Evolutionary conservation across 2,329 filamentous ascomycete species (phyloP).

Genomic region (Trichoderma pleuroti): DNA sequence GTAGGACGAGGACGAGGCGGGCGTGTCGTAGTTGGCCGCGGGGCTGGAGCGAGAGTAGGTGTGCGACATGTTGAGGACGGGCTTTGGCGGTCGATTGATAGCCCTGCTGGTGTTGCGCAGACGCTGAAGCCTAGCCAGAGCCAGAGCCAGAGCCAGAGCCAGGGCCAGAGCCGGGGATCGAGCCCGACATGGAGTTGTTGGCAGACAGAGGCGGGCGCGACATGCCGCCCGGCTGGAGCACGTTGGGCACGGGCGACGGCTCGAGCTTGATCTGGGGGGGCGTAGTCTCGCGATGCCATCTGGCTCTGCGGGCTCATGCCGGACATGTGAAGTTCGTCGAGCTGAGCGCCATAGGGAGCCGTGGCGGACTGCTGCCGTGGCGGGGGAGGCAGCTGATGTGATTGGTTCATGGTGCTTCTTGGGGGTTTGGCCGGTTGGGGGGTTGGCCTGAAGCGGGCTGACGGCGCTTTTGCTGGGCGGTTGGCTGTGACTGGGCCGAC

Average conservation of each 20-base stretch:
- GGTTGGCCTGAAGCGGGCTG: slow-evolving; percentile 7
- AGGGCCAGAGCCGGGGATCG: slow-evolving; percentile 27
- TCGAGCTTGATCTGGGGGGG: slow-evolving; percentile 53
- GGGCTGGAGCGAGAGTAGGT: slow-evolving; percentile 84
- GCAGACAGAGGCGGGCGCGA: slow-evolving; percentile 37
- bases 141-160: slow-evolving; percentile 31
- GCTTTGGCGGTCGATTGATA: slow-evolving; percentile 40
- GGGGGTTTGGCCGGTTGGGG: neutral
- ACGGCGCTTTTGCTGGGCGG: neutral
- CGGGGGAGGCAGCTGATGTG: slow-evolving; percentile 36
- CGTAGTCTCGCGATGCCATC: slow-evolving; percentile 48
- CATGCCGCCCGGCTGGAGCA: slow-evolving; percentile 55
- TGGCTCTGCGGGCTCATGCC: slow-evolving; percentile 43
- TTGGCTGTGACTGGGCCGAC: neutral
- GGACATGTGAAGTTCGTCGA: slow-evolving; percentile 56
- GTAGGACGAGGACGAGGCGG: slow-evolving; percentile 54
- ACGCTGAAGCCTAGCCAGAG: slow-evolving; percentile 32
- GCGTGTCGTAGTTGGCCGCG: slow-evolving; percentile 54
- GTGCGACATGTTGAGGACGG: slow-evolving; percentile 64
- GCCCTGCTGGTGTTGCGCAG: slow-evolving; percentile 9
- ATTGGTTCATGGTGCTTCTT: slow-evolving; percentile 37
- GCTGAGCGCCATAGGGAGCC: slow-evolving; percentile 31
- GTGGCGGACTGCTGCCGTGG: slow-evolving; percentile 28
- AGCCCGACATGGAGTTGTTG: slow-evolving; percentile 43
- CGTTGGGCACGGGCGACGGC: slow-evolving; percentile 51